Conservation (phyloP, 75 land plant genomes). For the Pinus albicaulis region DNA sequence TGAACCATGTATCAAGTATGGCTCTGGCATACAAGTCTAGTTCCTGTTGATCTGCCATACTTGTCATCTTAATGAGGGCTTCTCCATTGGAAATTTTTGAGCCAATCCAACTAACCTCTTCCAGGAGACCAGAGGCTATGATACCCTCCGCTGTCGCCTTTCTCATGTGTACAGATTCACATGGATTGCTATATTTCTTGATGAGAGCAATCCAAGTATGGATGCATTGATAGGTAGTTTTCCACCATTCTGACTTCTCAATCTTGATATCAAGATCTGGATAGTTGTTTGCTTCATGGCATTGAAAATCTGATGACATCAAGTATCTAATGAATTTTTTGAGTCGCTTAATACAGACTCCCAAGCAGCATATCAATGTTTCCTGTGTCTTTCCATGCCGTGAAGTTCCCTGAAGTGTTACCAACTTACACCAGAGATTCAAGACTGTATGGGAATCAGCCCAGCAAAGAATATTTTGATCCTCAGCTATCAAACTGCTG, state of each 20-base stretch:
- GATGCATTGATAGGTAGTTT: constrained; percentile 29
- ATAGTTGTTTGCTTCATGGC: constrained; percentile 4
- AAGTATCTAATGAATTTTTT: constrained; percentile 8
- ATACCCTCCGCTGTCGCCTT: constrained; percentile 81
- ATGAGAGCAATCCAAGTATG: constrained; percentile 41
- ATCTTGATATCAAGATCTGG: neutral
- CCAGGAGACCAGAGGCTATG: constrained; percentile 71
- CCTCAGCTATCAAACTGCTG: neutral
- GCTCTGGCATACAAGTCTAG: constrained; percentile 27
- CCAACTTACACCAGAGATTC: constrained; percentile 55
- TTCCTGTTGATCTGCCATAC: constrained; percentile 10
- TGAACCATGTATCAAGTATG: constrained; percentile 68
- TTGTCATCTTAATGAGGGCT: neutral
- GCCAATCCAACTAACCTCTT: constrained; percentile 55
- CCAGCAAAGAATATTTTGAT: constrained; percentile 17
- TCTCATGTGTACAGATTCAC: constrained; percentile 80
- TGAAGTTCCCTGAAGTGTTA: constrained; percentile 41
- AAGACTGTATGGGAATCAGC: constrained; percentile 36
- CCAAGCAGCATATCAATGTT: constrained; percentile 72
- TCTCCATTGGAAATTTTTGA: constrained; percentile 13
- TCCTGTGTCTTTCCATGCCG: constrained; percentile 63
- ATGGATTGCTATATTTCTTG: constrained; percentile 51
- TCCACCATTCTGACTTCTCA: constrained; percentile 10
- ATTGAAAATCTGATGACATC: constrained; percentile 9
- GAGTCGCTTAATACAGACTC: constrained; percentile 59